Evolutionary conservation across 192 early-diverging fungal genomes (phyloP).

Genomic region (Rhizophagus sp.): DNA sequence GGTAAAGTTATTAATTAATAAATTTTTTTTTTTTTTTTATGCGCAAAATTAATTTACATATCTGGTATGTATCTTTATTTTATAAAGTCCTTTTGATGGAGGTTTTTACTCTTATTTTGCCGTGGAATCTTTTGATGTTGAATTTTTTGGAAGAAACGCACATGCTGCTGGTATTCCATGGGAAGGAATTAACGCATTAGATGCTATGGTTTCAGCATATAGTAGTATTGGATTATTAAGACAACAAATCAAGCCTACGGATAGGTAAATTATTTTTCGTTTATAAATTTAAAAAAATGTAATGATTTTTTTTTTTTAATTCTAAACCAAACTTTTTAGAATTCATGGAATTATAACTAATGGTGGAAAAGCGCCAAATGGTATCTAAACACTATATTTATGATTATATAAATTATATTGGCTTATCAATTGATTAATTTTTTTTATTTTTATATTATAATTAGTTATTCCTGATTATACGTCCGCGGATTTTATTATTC

Average conservation of each 20-base stretch:
- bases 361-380: slow-evolving; percentile 51
- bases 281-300: neutral
- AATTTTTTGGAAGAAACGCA: too few relatives aligned
- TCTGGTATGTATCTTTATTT: too few relatives aligned
- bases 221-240: slow-evolving; percentile 41
- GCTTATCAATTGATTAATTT: neutral
- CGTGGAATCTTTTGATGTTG: slow-evolving; percentile 46
- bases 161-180: too few relatives aligned
- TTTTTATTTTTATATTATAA: neutral
- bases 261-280: slow-evolving; percentile 36
- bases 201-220: too few relatives aligned
- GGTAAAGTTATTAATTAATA: slow-evolving; percentile 29
- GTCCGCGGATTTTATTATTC: slow-evolving; percentile 55
- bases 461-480: slow-evolving; percentile 69
- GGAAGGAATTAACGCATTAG: too few relatives aligned
- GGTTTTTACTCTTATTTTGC: slow-evolving; percentile 49
- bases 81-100: slow-evolving; percentile 42
- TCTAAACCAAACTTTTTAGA: slow-evolving; percentile 11
- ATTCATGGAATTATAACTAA: slow-evolving; percentile 50
- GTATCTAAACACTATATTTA: neutral
- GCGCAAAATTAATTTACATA: too few relatives aligned
- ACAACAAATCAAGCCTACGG: slow-evolving; percentile 67
- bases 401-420: neutral
- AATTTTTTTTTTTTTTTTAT: neutral
- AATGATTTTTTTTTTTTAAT: neutral